Evolutionary conservation across 495 filamentous ascomycete species (phyloP).

Genomic region (Pyronema domesticum): DNA sequence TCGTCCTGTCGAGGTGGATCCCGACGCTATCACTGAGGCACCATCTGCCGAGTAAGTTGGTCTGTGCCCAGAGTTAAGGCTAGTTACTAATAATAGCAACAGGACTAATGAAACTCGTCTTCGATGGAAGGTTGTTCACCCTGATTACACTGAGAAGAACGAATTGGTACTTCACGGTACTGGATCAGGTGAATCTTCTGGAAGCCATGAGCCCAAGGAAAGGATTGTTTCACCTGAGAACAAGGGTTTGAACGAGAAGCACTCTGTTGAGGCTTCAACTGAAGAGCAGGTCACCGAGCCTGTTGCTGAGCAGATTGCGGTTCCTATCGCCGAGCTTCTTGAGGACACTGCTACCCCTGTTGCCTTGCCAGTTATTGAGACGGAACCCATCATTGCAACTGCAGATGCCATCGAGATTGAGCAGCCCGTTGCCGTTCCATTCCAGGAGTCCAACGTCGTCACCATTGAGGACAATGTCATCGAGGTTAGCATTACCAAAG

Average conservation of each 20-base stretch:
- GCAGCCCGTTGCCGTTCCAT: neutral
- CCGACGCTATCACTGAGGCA: too few relatives aligned
- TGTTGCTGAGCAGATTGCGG: neutral
- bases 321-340: neutral
- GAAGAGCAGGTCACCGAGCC: neutral
- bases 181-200: too few relatives aligned
- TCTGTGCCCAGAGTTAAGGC: too few relatives aligned
- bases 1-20: neutral
- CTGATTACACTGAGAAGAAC: slow-evolving; percentile 5
- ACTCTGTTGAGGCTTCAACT: neutral
- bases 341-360: neutral
- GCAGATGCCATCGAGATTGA: neutral
- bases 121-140: slow-evolving; percentile 1
- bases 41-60: too few relatives aligned
- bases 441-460: neutral
- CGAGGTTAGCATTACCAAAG: neutral
- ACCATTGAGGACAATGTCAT: neutral
- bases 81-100: too few relatives aligned
- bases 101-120: neutral
- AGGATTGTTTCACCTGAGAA: neutral
- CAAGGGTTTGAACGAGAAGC: slow-evolving; percentile 1
- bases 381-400: neutral
- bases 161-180: neutral
- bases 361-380: too few relatives aligned
- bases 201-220: too few relatives aligned